Evolutionary conservation across 148 eudicot genomes (phyloP).

Genomic region (Suaeda aralocaspica): DNA sequence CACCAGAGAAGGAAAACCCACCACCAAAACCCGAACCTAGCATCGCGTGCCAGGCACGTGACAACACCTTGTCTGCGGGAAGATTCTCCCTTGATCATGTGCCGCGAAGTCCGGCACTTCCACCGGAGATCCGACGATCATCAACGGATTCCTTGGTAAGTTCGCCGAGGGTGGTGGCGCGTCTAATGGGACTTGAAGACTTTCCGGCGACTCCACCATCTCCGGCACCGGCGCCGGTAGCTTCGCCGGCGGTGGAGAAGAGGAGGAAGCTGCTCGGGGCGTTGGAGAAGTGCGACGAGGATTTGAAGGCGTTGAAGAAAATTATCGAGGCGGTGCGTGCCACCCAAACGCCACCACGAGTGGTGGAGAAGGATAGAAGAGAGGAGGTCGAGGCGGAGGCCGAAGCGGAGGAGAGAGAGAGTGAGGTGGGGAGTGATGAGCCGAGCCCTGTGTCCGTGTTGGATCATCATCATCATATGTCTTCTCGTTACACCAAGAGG

Average conservation of each 20-base stretch:
- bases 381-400: no score
- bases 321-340: constrained; percentile 47
- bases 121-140: constrained; percentile 40
- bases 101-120: constrained; percentile 52
- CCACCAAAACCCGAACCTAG: constrained; percentile 8
- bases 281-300: constrained; percentile 76
- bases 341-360: constrained; percentile 15
- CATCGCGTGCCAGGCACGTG: not conserved
- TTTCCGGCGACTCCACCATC: not conserved
- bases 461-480: constrained; percentile 24
- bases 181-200: constrained; percentile 41
- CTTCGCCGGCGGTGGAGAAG: constrained; percentile 36
- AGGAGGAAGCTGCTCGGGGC: constrained; percentile 57
- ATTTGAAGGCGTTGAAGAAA: constrained; percentile 50
- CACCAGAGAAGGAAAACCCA: constrained; percentile 4
- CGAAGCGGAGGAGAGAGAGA: constrained; percentile 10
- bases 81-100: constrained; percentile 27
- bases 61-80: not conserved
- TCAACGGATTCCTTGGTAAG: not conserved
- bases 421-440: constrained; percentile 24
- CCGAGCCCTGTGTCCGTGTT: constrained; percentile 55
- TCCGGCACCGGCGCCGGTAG: not conserved
- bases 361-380: constrained; percentile 9
- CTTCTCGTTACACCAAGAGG: constrained; percentile 9
- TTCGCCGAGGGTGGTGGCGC: constrained; percentile 38